Evolutionary conservation across 2,329 filamentous ascomycete genomes (phyloP), one percentile per base, ranked within the genome.

Genomic region (Escovopsis sp.): DNA sequence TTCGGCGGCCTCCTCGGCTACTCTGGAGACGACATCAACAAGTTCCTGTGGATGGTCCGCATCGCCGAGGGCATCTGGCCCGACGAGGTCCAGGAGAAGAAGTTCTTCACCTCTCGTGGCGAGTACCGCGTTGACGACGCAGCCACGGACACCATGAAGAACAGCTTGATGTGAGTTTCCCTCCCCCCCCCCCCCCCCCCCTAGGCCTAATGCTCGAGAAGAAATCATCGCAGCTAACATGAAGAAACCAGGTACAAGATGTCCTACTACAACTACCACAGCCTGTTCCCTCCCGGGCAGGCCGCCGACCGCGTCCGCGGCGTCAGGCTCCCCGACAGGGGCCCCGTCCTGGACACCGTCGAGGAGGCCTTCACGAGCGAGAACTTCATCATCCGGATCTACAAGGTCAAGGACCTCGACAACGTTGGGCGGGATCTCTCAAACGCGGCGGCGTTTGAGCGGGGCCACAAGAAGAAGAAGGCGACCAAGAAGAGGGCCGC

Each of bases 371-470:
- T 94, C 62, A 98, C 93, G 42, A 94, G 86, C 57, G 91, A 98
- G 71, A 98, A 98, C 74, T 98, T 91, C 91, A 98, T 98, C 62
- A 96, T 98, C 59, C 77, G 91, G 49, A 95, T 98, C 57, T 98
- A 95, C 74, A 98, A 98, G 74, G 91, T 98, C 67, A 98, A 98
- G 71, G 88, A 94, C 55, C 79, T 95, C 45, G 91, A 98, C 68
- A 96, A 96, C 61, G 71, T 98, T 50, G 89, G 87, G 42, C 79
- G 91, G 59, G 86, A 94, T 54, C 89, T 95, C 58, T 75, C 75
- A 5, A 63, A 73, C 0, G 77, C 68, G 2, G 68, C 73, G 27
- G 74, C 79, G 7, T 89, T 89, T 57, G 81, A 86, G 46, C 79
- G 76, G 56, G 84, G 84, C 32, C 77, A 81, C 62, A 88, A 87